A percentile compares a stretch with the other conserved stretches of the same genome.
Evolutionary conservation across 1,139 yeast genomes (phyloP).

Genomic region (Taphrina pruni): DNA sequence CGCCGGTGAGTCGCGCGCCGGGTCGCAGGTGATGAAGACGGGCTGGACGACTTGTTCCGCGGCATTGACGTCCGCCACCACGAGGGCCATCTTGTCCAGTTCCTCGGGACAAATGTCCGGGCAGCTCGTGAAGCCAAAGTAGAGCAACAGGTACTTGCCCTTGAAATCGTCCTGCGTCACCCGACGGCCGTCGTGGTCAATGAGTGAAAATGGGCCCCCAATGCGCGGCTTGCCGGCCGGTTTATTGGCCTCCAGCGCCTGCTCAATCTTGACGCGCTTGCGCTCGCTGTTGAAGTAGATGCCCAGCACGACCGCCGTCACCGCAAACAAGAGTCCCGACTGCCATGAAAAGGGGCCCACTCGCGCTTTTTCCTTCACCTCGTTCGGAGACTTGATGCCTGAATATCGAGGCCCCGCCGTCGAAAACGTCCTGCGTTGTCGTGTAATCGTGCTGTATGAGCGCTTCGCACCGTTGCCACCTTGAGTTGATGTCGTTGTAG

Average conservation of each 20-base stretch:
- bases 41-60: slow-evolving; percentile 54
- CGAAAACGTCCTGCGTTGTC: slow-evolving; percentile 1
- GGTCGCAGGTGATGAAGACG: slow-evolving; percentile 92
- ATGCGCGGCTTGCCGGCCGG: slow-evolving; percentile 83
- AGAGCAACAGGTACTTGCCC: slow-evolving; percentile 78
- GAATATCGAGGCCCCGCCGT: background rate
- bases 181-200: slow-evolving; percentile 69
- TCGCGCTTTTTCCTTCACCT: slow-evolving; percentile 38
- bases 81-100: slow-evolving; percentile 77
- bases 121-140: slow-evolving; percentile 95
- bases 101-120: slow-evolving; percentile 99
- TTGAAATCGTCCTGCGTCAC: slow-evolving; percentile 78
- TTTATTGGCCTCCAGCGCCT: slow-evolving; percentile 32
- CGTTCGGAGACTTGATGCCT: slow-evolving; percentile 22
- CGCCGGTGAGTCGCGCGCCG: slow-evolving; percentile 88
- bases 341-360: slow-evolving; percentile 74
- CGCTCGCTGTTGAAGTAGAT: slow-evolving; percentile 75
- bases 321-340: slow-evolving; percentile 69
- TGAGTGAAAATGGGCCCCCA: slow-evolving; percentile 83
- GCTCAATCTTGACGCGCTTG: slow-evolving; percentile 61
- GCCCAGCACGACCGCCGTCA: slow-evolving; percentile 72
- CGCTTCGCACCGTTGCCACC: slow-evolving; percentile 3
- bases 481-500: background rate
- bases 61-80: slow-evolving; percentile 38
- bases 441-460: background rate